Conservation (phyloP, 768 basidiomycete species). For the Hygrophorus russula region DNA sequence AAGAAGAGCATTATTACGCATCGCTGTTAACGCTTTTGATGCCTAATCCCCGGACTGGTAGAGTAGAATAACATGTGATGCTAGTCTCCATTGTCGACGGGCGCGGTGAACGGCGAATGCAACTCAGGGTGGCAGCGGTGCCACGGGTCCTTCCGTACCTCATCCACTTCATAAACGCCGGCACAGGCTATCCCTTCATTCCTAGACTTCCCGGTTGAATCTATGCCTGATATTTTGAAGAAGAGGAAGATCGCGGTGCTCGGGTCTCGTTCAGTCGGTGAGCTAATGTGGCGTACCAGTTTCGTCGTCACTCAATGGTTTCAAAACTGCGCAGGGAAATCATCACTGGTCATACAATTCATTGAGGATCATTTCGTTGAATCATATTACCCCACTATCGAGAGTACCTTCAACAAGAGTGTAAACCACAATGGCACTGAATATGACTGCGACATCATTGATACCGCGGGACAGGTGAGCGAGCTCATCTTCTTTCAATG, state of each 20-base stretch:
- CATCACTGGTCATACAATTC: constrained; percentile 86
- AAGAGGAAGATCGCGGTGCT: constrained; percentile 86
- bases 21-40: no score
- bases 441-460: constrained; percentile 95
- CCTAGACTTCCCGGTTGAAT: constrained; percentile 1
- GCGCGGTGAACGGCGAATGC: no score
- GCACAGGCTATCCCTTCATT: not conserved
- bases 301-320: constrained; percentile 10
- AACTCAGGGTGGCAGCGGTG: no score
- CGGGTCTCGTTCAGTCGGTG: constrained; percentile 83
- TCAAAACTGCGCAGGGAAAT: constrained; percentile 58
- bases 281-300: constrained; percentile 16
- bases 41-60: no score
- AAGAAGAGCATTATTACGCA: no score
- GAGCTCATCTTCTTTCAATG: constrained; percentile 1
- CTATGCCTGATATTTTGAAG: constrained; percentile 30
- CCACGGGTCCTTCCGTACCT: not conserved
- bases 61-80: no score
- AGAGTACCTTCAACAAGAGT: constrained; percentile 76
- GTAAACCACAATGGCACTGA: constrained; percentile 82
- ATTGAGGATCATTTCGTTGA: constrained; percentile 89
- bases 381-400: constrained; percentile 92
- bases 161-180: not conserved
- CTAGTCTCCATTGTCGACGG: no score
- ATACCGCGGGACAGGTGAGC: constrained; percentile 91